phyloP scores from a whole-genome alignment of 2,329 filamentous ascomycete genomes.

The Ophidiomyces ophidiicola region DNA sequence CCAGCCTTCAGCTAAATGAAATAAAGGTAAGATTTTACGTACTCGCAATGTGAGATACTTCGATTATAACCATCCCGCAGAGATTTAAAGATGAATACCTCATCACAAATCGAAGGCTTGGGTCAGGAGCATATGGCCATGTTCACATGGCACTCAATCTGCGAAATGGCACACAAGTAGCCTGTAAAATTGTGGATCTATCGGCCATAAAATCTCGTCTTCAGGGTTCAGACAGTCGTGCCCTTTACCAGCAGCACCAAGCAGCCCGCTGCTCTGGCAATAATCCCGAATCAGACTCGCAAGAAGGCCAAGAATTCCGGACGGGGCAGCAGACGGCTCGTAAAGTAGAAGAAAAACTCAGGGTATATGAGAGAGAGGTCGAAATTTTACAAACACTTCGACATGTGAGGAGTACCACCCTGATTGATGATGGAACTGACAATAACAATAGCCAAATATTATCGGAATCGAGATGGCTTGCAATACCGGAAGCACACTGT shows the following conservation, averaged over 20 bases:
- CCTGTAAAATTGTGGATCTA: slow-evolving; percentile 37
- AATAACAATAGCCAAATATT: slow-evolving; percentile 43
- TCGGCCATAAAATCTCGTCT: slow-evolving; percentile 18
- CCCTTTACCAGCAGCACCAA: neutral
- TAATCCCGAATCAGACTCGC: too few relatives aligned
- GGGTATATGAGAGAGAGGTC: slow-evolving; percentile 27
- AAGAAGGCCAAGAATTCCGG: neutral
- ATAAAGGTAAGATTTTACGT: slow-evolving; percentile 27
- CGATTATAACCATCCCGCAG: slow-evolving; percentile 19
- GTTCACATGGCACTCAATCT: slow-evolving; percentile 34
- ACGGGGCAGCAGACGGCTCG: slow-evolving; percentile 2
- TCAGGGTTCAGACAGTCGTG: slow-evolving; percentile 8
- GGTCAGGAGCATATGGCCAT: slow-evolving; percentile 32
- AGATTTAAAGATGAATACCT: slow-evolving; percentile 24
- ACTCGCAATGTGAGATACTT: too few relatives aligned
- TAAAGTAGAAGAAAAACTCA: slow-evolving; percentile 8
- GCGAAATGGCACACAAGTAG: slow-evolving; percentile 27
- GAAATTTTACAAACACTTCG: slow-evolving; percentile 40
- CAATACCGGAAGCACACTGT: slow-evolving; percentile 41
- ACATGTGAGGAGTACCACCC: slow-evolving; percentile 33
- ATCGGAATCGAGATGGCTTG: slow-evolving; percentile 46
- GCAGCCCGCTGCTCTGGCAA: too few relatives aligned
- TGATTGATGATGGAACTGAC: slow-evolving; percentile 3
- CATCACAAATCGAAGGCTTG: slow-evolving; percentile 31
- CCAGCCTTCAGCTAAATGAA: slow-evolving; percentile 25